Evolutionary conservation across 73 alveolate species (phyloP).

Genomic region (Paramecium tetraurelia): DNA sequence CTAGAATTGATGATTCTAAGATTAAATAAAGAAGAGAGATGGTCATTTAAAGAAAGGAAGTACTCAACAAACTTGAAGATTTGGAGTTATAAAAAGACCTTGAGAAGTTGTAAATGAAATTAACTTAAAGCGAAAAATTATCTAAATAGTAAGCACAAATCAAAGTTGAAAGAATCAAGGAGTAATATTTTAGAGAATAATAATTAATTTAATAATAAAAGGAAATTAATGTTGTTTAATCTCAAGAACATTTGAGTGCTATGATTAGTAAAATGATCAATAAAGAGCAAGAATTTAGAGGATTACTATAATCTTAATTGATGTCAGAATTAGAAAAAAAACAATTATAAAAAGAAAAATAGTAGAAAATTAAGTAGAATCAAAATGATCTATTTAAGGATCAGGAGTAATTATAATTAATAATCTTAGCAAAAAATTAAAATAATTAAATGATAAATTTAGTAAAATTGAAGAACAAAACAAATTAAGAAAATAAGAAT

Average conservation of each 20-base stretch:
- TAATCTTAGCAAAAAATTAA: background rate
- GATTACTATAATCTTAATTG: background rate
- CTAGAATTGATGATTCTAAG: constrained; percentile 6
- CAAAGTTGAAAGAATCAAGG: constrained; percentile 20
- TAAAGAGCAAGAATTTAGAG: constrained; percentile 34
- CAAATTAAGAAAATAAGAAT: background rate
- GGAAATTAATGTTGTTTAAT: background rate
- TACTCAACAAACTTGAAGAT: background rate
- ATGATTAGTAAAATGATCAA: constrained; percentile 16
- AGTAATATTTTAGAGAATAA: background rate
- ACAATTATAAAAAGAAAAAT: background rate
- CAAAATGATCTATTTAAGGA: background rate
- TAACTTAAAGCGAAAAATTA: background rate
- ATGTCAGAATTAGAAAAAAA: background rate
- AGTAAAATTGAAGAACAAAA: constrained; percentile 5
- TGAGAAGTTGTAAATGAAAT: background rate
- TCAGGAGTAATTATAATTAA: background rate
- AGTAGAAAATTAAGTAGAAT: background rate
- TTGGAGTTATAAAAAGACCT: background rate
- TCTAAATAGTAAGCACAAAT: background rate
- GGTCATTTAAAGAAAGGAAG: constrained; percentile 2
- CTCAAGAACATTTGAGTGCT: constrained; percentile 7
- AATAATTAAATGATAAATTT: constrained; percentile 16
- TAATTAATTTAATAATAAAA: background rate
- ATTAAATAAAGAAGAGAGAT: constrained; percentile 20